Evolutionary conservation across 495 filamentous ascomycete genomes (phyloP).

Genomic region (Penicillium nucicola): DNA sequence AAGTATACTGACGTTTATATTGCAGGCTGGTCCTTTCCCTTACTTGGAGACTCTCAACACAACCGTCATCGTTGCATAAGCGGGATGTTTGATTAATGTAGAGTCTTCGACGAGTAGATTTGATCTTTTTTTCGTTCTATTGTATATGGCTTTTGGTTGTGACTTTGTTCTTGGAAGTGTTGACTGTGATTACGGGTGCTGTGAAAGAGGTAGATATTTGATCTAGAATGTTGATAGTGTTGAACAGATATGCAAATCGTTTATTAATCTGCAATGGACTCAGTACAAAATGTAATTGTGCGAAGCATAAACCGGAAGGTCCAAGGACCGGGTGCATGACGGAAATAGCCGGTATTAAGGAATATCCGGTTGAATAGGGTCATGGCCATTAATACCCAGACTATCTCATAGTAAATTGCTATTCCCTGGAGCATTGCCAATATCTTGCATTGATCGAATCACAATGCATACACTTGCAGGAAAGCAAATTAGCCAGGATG

Average conservation of each 20-base stretch:
- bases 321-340: too few species aligned
- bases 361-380: constrained; percentile 3
- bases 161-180: neutral
- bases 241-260: neutral
- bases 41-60: constrained; percentile 19
- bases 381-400: too few species aligned
- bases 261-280: too few species aligned
- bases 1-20: neutral
- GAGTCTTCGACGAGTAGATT: too few species aligned
- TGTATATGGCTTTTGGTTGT: neutral
- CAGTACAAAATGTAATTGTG: too few species aligned
- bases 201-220: neutral
- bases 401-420: too few species aligned
- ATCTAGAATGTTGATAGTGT: neutral
- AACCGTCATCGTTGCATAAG: constrained; percentile 6
- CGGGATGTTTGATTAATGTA: neutral
- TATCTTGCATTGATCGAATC: too few species aligned
- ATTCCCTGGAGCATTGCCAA: too few species aligned
- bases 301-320: too few species aligned
- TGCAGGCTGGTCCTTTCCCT: constrained; percentile 16
- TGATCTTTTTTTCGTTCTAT: neutral
- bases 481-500: too few species aligned
- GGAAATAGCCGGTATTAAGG: neutral
- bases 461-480: too few species aligned
- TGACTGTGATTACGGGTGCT: neutral